Percentiles rank a stretch among this genome's conserved stretches.
Evolutionary conservation across 768 basidiomycete species (phyloP).

Genomic region (Postia placenta): DNA sequence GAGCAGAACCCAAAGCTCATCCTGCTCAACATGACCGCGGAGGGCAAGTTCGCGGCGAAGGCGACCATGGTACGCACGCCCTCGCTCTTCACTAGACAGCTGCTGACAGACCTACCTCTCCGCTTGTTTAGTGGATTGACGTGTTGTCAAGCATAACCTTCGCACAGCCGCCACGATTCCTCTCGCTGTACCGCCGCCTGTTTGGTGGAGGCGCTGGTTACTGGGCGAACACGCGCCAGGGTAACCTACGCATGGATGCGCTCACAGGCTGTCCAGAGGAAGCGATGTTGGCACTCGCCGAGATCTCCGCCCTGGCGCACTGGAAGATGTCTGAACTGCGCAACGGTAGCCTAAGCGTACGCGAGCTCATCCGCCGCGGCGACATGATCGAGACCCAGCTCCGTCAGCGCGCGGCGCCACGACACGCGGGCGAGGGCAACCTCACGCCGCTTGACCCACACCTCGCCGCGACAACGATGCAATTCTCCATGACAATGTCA

Average conservation of each 20-base stretch:
- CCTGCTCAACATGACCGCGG: slow-evolving; percentile 47
- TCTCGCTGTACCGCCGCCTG: slow-evolving; percentile 59
- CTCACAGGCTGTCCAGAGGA: slow-evolving; percentile 78
- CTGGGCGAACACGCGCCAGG: slow-evolving; percentile 35
- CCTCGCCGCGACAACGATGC: slow-evolving; percentile 8
- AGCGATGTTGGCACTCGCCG: slow-evolving; percentile 68
- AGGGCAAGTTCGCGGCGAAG: slow-evolving; percentile 58
- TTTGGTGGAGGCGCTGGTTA: slow-evolving; percentile 43
- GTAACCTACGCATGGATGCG: slow-evolving; percentile 55
- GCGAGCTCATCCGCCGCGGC: slow-evolving; percentile 70
- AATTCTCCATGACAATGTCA: slow-evolving; percentile 7
- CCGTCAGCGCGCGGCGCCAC: slow-evolving; percentile 30
- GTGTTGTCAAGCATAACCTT: slow-evolving; percentile 63
- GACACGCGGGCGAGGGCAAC: slow-evolving; percentile 8
- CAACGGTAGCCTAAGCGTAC: slow-evolving; percentile 63
- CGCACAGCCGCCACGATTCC: slow-evolving; percentile 57
- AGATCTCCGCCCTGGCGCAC: slow-evolving; percentile 63
- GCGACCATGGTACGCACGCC: slow-evolving; percentile 55
- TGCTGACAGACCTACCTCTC: slow-evolving; percentile 7
- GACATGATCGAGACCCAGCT: slow-evolving; percentile 65
- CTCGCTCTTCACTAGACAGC: too few species aligned
- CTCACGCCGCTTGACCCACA: slow-evolving; percentile 7
- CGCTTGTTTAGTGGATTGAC: slow-evolving; percentile 61
- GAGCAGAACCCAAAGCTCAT: slow-evolving; percentile 60
- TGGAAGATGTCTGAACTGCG: slow-evolving; percentile 67